Percentiles rank a stretch among this genome's conserved stretches.
These are phyloP conservation scores for Colletotrichum sp. DNA, from an alignment of 2,329 filamentous ascomycete species.

Conservation along the genomic window DNA sequence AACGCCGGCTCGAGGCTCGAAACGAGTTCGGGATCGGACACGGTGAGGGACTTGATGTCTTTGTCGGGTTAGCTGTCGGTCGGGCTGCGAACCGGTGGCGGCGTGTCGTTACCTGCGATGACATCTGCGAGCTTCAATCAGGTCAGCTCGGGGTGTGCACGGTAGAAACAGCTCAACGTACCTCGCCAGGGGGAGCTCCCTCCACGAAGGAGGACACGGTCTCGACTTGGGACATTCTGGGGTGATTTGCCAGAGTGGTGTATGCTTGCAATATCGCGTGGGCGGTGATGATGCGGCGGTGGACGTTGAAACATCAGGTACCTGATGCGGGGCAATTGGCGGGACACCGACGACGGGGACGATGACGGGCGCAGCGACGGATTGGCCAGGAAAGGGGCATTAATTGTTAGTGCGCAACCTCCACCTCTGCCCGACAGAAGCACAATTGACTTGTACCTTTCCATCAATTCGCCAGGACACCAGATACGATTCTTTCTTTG, in stretches of 20 bases:
- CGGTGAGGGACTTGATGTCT: slow-evolving; percentile 91
- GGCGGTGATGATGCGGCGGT: slow-evolving; percentile 1
- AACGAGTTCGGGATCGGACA: slow-evolving; percentile 70
- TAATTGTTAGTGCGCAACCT: slow-evolving; percentile 17
- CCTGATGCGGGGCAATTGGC: slow-evolving; percentile 19
- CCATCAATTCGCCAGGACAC: neutral
- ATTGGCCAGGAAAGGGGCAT: slow-evolving; percentile 14
- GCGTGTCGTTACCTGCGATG: slow-evolving; percentile 69
- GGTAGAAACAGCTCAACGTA: slow-evolving; percentile 47
- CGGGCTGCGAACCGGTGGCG: neutral
- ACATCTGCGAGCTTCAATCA: slow-evolving; percentile 78
- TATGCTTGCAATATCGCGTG: neutral
- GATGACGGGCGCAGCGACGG: neutral
- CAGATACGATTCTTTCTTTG: neutral
- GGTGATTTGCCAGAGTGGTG: slow-evolving; percentile 25
- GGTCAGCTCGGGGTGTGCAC: slow-evolving; percentile 23
- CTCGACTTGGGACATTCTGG: slow-evolving; percentile 46
- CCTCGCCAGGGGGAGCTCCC: slow-evolving; percentile 95
- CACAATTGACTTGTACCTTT: neutral
- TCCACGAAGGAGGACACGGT: slow-evolving; percentile 87
- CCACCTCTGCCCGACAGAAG: neutral
- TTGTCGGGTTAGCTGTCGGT: slow-evolving; percentile 22
- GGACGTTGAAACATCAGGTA: slow-evolving; percentile 16
- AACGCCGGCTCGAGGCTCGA: slow-evolving; percentile 82
- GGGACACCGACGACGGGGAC: neutral